Percentiles rank a stretch among this genome's conserved stretches.
Conservation (phyloP, 345 rosid species). For the Arabidopsis thaliana region DNA sequence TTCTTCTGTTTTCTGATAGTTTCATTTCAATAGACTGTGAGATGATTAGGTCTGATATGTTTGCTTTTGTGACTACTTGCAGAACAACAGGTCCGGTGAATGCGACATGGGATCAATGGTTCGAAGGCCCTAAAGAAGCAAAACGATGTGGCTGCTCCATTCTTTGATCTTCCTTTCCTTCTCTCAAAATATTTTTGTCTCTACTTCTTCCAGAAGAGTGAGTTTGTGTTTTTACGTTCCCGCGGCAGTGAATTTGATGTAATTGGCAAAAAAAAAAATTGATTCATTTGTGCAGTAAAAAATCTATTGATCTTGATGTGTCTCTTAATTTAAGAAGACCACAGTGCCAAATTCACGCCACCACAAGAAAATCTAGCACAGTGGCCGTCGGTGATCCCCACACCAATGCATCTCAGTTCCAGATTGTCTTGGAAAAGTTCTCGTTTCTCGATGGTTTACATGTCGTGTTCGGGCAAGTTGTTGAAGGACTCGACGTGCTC, state of each 20-base stretch:
- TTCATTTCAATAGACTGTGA: background rate
- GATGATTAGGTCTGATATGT: slow-evolving; percentile 10
- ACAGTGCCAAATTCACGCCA: no score
- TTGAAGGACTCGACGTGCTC: no score
- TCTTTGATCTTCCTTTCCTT: slow-evolving; percentile 47
- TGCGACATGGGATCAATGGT: slow-evolving; percentile 91
- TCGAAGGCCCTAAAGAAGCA: slow-evolving; percentile 69
- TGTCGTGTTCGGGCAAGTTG: no score
- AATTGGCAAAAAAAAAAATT: slow-evolving; percentile 23
- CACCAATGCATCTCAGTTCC: no score
- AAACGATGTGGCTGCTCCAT: slow-evolving; percentile 78
- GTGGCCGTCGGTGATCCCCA: no score
- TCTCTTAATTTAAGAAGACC: no score
- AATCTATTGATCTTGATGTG: slow-evolving; percentile 14
- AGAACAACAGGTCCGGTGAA: slow-evolving; percentile 77
- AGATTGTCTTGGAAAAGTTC: no score
- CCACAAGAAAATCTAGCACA: no score
- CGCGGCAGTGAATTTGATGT: slow-evolving; percentile 32
- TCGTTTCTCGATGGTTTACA: no score
- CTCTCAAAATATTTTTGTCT: background rate
- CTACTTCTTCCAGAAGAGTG: slow-evolving; percentile 29
- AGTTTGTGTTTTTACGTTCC: slow-evolving; percentile 35
- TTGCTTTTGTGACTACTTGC: slow-evolving; percentile 35
- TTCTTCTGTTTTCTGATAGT: background rate
- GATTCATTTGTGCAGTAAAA: slow-evolving; percentile 48